phyloP scores from a whole-genome alignment of 805 yeast species.

The Yarrowia yakushimensis region DNA sequence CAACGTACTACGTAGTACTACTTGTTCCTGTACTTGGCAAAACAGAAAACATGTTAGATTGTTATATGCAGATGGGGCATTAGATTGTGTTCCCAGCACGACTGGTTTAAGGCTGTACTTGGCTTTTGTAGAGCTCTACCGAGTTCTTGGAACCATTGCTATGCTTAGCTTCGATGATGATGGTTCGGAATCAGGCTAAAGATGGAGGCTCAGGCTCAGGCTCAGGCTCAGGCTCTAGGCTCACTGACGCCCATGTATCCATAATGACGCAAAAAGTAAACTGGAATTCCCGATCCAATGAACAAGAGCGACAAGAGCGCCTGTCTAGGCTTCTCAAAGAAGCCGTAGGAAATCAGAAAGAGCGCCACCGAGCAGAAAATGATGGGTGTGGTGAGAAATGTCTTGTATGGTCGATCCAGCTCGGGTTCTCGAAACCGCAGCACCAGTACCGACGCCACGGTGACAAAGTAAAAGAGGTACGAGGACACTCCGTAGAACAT shows the following conservation, averaged over 20 bases:
- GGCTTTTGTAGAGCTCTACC: too few relatives aligned
- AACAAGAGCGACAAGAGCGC: slow-evolving; percentile 35
- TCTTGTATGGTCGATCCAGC: slow-evolving; percentile 40
- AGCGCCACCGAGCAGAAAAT: slow-evolving; percentile 41
- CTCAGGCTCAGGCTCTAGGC: background rate
- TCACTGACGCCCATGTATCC: slow-evolving; percentile 7
- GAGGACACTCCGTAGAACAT: slow-evolving; percentile 41
- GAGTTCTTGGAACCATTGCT: too few relatives aligned
- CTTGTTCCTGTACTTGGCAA: too few relatives aligned
- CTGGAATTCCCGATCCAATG: slow-evolving; percentile 36
- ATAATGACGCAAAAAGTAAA: slow-evolving; percentile 31
- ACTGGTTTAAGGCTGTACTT: too few relatives aligned
- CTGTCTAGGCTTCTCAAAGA: slow-evolving; percentile 38
- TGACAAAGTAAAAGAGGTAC: slow-evolving; percentile 37
- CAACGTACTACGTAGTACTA: too few relatives aligned
- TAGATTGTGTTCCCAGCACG: too few relatives aligned
- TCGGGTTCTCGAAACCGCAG: slow-evolving; percentile 39
- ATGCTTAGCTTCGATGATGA: too few relatives aligned
- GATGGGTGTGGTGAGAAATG: slow-evolving; percentile 40
- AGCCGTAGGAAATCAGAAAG: slow-evolving; percentile 37
- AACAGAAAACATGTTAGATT: background rate
- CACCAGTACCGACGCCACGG: slow-evolving; percentile 41
- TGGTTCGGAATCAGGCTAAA: too few relatives aligned
- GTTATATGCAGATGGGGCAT: background rate
- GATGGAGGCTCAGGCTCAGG: background rate